These are phyloP conservation scores for Parsonsia alboflavescens DNA, from an alignment of 257 asterid species.

Conservation along the genomic window DNA sequence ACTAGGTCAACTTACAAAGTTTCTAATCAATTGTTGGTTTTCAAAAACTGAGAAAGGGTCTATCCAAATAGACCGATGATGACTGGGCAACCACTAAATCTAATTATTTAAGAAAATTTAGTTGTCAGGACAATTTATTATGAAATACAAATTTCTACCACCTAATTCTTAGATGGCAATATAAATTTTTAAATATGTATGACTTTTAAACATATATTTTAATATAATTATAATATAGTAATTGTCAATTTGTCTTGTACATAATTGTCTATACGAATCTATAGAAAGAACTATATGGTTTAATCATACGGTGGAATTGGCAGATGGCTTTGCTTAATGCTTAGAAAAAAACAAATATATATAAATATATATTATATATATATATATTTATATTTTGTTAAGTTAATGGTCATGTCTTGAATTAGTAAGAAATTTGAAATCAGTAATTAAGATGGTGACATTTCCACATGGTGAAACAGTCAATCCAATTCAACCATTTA, in stretches of 20 bases:
- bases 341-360: too few relatives aligned
- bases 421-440: neutral
- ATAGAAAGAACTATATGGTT: neutral
- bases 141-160: conserved; percentile 1
- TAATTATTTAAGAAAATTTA: neutral
- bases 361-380: too few relatives aligned
- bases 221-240: neutral
- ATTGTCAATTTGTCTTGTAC: neutral
- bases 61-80: too few relatives aligned
- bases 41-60: too few relatives aligned
- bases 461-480: conserved; percentile 1
- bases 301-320: neutral
- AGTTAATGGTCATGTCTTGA: neutral
- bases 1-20: too few relatives aligned
- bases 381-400: too few relatives aligned
- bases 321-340: neutral
- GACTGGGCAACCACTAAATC: conserved; percentile 2
- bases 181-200: neutral
- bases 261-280: neutral
- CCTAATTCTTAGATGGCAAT: conserved; percentile 14
- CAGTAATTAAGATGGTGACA: neutral
- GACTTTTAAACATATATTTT: too few relatives aligned
- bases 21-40: too few relatives aligned
- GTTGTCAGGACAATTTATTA: neutral
- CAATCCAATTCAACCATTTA: neutral